Base-by-base conservation (phyloP, 1,284 basidiomycete genomes). In the Leccinum olivaceoglutinosum region DNA sequence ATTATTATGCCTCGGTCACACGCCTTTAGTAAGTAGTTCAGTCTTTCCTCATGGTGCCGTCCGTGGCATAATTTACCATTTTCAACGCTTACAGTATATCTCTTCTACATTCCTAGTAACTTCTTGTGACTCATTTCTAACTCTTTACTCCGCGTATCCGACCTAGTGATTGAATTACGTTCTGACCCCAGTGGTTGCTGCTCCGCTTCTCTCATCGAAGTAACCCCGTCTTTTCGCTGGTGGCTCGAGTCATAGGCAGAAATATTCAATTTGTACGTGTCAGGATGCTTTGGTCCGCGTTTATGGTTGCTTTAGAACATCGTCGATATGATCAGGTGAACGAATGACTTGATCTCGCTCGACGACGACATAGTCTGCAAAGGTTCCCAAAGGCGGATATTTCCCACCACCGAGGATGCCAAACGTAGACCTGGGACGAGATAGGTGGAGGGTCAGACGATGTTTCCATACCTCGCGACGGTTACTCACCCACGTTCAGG, bases 201-300 rank as follows among this genome's bases (percentile, higher is more conserved):
- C 25, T 54, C 5, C 21, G 25, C 25, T 29, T 29, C 25, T 29
- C 25, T 29, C 57, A 12, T 39, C n/a, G 18, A 14, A 38, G 36
- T 57, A 18, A 29, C 25, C 25, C 34, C 14, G 18, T 32, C 36
- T 49, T 49, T 49, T 56, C n/a, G 54, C 46, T 21, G 34, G 18
- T 9, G 21, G 62, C 63, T 58, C 10, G 12, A 56, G 25, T 39
- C 53, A 38, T 53, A 36, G 18, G 8, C 55, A 56, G 44, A 12
- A 39, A 34, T 32, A 44, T 53, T 11, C 36, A 53, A 58, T n/a
- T 25, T 41, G 67, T 67, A 41, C 62, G 66, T 69, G 51, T 34
- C 57, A 25, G 12, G 36, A 29, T 64, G 16, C 12, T 59, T 60
- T 56, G 21, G 41, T 65, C 11, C 36, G 12, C 46, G 10, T 21